Conservation (phyloP, 2,329 filamentous ascomycete genomes). For the Aspergillus udagawae region DNA sequence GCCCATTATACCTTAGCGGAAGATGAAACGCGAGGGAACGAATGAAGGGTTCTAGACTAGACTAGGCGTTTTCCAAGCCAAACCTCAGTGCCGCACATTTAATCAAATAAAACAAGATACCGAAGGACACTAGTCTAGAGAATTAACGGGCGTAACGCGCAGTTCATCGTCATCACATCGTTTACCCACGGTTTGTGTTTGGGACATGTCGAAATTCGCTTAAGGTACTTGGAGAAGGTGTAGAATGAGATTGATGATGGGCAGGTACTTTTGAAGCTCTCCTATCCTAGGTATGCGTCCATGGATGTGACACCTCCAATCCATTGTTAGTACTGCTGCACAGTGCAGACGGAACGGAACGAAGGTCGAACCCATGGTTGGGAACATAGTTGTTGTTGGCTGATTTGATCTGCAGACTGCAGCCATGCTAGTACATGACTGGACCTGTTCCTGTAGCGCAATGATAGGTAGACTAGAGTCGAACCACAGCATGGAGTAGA, state of each 20-base stretch:
- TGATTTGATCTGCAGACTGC: background rate
- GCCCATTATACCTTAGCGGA: background rate
- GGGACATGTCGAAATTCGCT: too few relatives aligned
- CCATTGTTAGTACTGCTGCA: background rate
- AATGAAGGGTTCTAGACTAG: background rate
- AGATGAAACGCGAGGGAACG: background rate
- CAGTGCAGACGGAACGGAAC: conserved; percentile 2
- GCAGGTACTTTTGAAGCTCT: background rate
- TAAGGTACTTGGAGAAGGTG: too few relatives aligned
- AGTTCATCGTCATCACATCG: too few relatives aligned
- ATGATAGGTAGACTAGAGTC: too few relatives aligned
- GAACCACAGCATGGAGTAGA: background rate
- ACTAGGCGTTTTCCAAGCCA: background rate
- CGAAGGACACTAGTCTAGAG: too few relatives aligned
- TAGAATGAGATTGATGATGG: too few relatives aligned
- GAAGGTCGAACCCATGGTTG: background rate
- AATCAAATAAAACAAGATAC: background rate
- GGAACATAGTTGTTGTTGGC: background rate
- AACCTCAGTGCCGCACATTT: background rate
- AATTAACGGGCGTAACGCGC: too few relatives aligned
- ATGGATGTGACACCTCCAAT: background rate
- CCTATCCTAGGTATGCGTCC: background rate
- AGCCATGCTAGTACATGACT: background rate
- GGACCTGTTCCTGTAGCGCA: too few relatives aligned
- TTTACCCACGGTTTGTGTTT: too few relatives aligned